Conservation (phyloP, 148 eudicot genomes). For the Rhododendron kiyosumense region DNA sequence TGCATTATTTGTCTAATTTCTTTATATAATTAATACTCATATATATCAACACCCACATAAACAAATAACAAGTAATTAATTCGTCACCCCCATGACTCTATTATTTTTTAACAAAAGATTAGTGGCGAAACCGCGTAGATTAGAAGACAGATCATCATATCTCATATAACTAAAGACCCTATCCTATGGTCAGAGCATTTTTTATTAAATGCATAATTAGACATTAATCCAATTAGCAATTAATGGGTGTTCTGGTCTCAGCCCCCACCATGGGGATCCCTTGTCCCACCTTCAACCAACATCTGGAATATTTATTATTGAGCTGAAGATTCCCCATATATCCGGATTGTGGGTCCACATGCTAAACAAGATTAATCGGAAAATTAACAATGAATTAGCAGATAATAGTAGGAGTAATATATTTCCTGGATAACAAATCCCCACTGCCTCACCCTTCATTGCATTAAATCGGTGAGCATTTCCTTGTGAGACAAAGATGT, state of each 20-base stretch:
- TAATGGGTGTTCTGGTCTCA: constrained; percentile 10
- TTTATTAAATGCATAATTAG: neutral
- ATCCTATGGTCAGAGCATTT: neutral
- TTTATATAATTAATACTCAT: too few relatives aligned
- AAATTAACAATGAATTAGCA: neutral
- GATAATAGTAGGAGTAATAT: neutral
- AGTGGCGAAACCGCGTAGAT: constrained; percentile 2
- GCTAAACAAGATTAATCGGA: neutral
- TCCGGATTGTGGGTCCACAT: constrained; percentile 26
- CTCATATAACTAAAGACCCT: neutral
- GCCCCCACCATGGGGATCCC: constrained; percentile 26
- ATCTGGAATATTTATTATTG: constrained; percentile 34
- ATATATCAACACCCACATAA: neutral
- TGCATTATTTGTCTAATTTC: neutral
- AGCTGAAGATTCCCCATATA: constrained; percentile 35
- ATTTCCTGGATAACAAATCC: neutral
- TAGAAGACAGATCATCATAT: constrained; percentile 1
- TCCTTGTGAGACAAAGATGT: neutral
- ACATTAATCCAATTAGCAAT: neutral
- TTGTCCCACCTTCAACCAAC: constrained; percentile 48
- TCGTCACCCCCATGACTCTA: too few relatives aligned
- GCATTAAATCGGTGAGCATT: constrained; percentile 1
- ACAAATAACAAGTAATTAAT: neutral
- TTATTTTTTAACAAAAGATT: neutral
- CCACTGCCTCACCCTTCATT: neutral